A percentile compares a stretch with the other conserved stretches of the same genome.
These are phyloP conservation scores for Penicillium sp. DNA, from an alignment of 2,329 filamentous ascomycete species.

Conservation along the genomic window DNA sequence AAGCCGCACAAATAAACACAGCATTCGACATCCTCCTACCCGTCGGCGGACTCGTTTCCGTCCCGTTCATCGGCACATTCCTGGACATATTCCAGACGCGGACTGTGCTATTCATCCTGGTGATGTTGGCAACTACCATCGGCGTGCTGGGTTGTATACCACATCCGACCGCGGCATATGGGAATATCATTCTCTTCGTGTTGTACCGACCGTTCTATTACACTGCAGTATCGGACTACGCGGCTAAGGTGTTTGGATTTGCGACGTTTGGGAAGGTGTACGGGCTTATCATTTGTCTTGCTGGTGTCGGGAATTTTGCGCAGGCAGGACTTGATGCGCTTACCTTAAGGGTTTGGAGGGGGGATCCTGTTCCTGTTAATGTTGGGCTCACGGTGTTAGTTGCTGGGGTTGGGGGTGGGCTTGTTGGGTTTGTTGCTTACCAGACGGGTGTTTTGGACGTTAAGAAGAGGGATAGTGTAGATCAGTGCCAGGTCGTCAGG, in stretches of 20 bases:
- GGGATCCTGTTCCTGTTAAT: slow-evolving; percentile 77
- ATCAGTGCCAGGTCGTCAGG: not conserved
- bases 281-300: slow-evolving; percentile 81
- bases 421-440: slow-evolving; percentile 66
- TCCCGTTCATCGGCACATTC: slow-evolving; percentile 80
- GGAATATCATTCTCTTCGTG: slow-evolving; percentile 75
- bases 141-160: slow-evolving; percentile 75
- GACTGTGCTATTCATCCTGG: slow-evolving; percentile 68
- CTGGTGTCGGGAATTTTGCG: slow-evolving; percentile 79
- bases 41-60: slow-evolving; percentile 76
- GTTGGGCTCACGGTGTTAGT: slow-evolving; percentile 63
- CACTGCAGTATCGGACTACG: slow-evolving; percentile 83
- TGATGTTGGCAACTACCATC: slow-evolving; percentile 69
- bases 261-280: slow-evolving; percentile 93
- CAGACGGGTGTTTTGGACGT: slow-evolving; percentile 41
- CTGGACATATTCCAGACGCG: slow-evolving; percentile 75
- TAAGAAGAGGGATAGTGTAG: not conserved
- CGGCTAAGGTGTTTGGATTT: slow-evolving; percentile 89
- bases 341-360: slow-evolving; percentile 69
- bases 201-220: slow-evolving; percentile 86
- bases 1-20: slow-evolving; percentile 71
- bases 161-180: slow-evolving; percentile 68
- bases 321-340: slow-evolving; percentile 77
- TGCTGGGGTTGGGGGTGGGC: slow-evolving; percentile 60
- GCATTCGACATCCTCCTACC: slow-evolving; percentile 87